Conservation (phyloP, 148 eudicot genomes). For the Diospyros kaki region DNA sequence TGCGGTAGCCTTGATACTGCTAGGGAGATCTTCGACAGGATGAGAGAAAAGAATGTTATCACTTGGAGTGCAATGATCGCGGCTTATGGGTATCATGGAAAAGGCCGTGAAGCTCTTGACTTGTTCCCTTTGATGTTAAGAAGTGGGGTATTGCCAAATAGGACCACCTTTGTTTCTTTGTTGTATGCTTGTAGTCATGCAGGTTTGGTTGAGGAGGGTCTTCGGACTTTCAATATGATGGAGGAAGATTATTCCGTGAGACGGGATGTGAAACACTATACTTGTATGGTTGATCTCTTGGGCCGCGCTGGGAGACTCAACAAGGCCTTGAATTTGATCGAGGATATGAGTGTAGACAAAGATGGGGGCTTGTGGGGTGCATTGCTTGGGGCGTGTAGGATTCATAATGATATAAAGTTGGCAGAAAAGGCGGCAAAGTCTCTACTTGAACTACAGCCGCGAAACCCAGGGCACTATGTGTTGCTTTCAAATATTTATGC, state of each 20-base stretch:
- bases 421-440: conserved; percentile 27
- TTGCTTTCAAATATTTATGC: conserved; percentile 33
- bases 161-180: conserved; percentile 19
- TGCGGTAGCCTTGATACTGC: conserved; percentile 28
- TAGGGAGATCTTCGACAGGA: conserved; percentile 20
- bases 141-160: conserved; percentile 20
- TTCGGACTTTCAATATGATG: conserved; percentile 11
- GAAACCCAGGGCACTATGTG: conserved; percentile 27
- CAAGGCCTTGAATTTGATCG: conserved; percentile 17
- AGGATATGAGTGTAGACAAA: conserved; percentile 12
- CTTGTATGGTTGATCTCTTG: conserved; percentile 26
- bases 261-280: conserved; percentile 25
- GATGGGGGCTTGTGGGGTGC: conserved; percentile 27
- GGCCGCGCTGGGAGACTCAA: conserved; percentile 26
- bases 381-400: conserved; percentile 25
- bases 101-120: conserved; percentile 22
- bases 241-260: conserved; percentile 13
- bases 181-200: conserved; percentile 29
- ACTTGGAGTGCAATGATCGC: conserved; percentile 30
- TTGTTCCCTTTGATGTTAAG: conserved; percentile 20
- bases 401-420: conserved; percentile 17
- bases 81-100: conserved; percentile 28
- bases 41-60: conserved; percentile 20
- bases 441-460: conserved; percentile 23
- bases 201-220: conserved; percentile 25